Evolutionary conservation across 345 rosid species (phyloP), one percentile per base, ranked within the genome.

Genomic region (Triadica sebifera): DNA sequence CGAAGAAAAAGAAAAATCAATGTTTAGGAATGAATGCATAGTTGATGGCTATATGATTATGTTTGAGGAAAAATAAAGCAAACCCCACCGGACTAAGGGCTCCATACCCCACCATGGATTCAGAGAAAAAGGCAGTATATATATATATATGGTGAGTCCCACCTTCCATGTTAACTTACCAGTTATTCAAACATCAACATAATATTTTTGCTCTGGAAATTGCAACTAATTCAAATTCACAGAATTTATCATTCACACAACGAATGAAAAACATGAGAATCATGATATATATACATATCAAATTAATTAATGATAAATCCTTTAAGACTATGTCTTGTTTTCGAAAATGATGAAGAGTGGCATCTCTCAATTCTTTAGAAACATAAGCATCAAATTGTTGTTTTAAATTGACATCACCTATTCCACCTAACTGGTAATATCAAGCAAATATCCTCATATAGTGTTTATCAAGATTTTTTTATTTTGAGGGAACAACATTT

Each of bases 51-150:
- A 19, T 53, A 77, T 79, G 65, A 79, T 74, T 75, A 65, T 77
- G 78, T 77, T 78, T 65, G 29, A 17, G 38, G 56, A 8, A 11
- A 20, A 24, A 12, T 29, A 1, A 29, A 29, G 22, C 13, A 8
- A 38, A 43, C 29, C 69, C 59, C 59, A 67, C 52, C 49, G 57
- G 50, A 76, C 74, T 70, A 67, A 38, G 77, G 73, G 69, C 63
- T 63, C 25, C 29, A 11, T 69, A 7, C 53, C 80, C 86, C 73
- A 75, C 83, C 67, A 19, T 41, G 43, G 79, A 70, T 73, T 75
- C 68, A 10, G 73, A 71, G 56, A 72, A 22, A 55, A 22, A 34
- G 46, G 38, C 16, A n/a, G n/a, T 3, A 12, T 29, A 29, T 29
- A 29, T 29, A 29, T 29, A 29, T 37, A 6, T 59, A 39, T 2